These are phyloP conservation scores for Capronia coronata DNA, from an alignment of 2,329 filamentous ascomycete genomes.

Conservation along the genomic window DNA sequence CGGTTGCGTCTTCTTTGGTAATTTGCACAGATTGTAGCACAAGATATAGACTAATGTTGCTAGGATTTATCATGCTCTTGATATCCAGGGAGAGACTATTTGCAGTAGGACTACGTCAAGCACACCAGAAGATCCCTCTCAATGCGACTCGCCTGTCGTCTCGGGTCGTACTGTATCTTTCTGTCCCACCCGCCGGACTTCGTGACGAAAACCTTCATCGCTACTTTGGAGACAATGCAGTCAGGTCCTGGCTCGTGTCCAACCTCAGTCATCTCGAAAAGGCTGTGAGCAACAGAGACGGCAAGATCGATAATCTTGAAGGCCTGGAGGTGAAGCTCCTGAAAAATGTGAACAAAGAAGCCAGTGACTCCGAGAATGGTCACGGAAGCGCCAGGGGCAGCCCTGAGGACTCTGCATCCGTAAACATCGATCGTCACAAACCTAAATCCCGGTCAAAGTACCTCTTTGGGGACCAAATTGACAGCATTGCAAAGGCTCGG, in stretches of 20 bases:
- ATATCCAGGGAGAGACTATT: constrained; percentile 82
- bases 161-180: constrained; percentile 79
- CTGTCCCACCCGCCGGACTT: constrained; percentile 70
- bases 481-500: constrained; percentile 59
- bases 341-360: constrained; percentile 57
- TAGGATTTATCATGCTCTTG: constrained; percentile 70
- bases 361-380: constrained; percentile 3
- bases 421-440: constrained; percentile 35
- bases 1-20: constrained; percentile 71
- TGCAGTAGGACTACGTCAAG: constrained; percentile 85
- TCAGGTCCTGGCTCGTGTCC: constrained; percentile 75
- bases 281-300: constrained; percentile 72
- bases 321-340: constrained; percentile 83
- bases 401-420: not conserved
- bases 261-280: constrained; percentile 70
- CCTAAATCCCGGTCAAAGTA: constrained; percentile 65
- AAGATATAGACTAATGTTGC: not conserved
- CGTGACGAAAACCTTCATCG: constrained; percentile 66
- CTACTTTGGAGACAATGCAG: constrained; percentile 68
- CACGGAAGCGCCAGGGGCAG: not conserved
- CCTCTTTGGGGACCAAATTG: constrained; percentile 52
- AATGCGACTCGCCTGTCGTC: constrained; percentile 82
- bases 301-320: constrained; percentile 71
- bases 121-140: constrained; percentile 76
- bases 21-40: constrained; percentile 18